Evolutionary conservation across 2,329 filamentous ascomycete species (phyloP), one percentile per base, ranked within the genome.

Genomic region (Scedosporium dehoogii): DNA sequence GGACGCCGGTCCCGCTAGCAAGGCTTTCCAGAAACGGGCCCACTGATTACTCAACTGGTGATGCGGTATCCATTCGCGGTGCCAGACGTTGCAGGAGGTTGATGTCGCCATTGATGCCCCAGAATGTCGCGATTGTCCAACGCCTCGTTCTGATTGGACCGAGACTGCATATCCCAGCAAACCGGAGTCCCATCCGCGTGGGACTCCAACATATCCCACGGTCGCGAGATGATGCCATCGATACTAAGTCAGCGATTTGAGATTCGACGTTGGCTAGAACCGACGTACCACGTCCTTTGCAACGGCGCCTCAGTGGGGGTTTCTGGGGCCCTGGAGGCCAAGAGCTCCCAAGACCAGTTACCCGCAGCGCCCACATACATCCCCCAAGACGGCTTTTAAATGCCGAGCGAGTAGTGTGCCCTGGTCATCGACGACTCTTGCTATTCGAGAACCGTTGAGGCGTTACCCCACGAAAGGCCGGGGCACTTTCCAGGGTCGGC

Each of bases 71-170:
- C 33, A 38, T 3, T 38, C 33, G 33, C 33, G 33, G 33, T 38
- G 33, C 10, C 33, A 38, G 33, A 38, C 33, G 33, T 38, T 38
- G 33, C 33, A 38, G 33, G 33, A 57, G 18, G 29, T 46, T 41
- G 58, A 60, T 46, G 33, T 63, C 58, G 62, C 53, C 48, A 63
- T 55, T 27, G 51, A 29, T 1, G 51, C 23, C n/a, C 51, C 51
- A 14, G 21, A 25, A 55, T 55, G 51, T 55, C 51, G 59, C 46
- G 59, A 48, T 48, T 48, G 9, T 18, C n/a, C 23, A 25, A 53
- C 16, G 0, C 57, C 3, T 16, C 4, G 44, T 33, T 23, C 41
- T 48, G 27, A 61, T 61, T 61, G 59, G 59, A 53, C 38, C 9
- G 6, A 9, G 23, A 6, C 23, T 23, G 51, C 18, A 27, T 16